These are phyloP conservation scores for Pseudoturritis turrita DNA, from an alignment of 345 rosid genomes.

Conservation along the genomic window DNA sequence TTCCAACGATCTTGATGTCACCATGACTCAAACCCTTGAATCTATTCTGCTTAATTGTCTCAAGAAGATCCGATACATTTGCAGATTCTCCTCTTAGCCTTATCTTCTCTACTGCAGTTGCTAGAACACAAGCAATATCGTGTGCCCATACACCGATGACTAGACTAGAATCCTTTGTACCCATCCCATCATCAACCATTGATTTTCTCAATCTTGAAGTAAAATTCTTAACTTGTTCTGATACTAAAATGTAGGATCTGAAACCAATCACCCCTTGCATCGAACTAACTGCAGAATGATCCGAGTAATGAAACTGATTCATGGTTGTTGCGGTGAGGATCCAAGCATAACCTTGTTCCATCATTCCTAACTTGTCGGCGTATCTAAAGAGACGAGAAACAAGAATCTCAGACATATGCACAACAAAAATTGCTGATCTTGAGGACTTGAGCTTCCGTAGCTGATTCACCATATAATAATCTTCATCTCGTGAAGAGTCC, in stretches of 20 bases:
- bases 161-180: background rate
- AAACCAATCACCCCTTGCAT: slow-evolving; percentile 36
- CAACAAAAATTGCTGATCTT: slow-evolving; percentile 4
- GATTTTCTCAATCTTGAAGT: slow-evolving; percentile 16
- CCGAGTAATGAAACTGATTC: slow-evolving; percentile 6
- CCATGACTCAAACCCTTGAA: slow-evolving; percentile 28
- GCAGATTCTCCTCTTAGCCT: background rate
- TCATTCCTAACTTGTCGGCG: slow-evolving; percentile 17
- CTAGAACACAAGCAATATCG: slow-evolving; percentile 23
- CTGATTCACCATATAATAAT: slow-evolving; percentile 13
- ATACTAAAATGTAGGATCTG: slow-evolving; percentile 14
- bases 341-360: slow-evolving; percentile 37
- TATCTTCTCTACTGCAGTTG: slow-evolving; percentile 19
- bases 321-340: slow-evolving; percentile 21
- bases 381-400: slow-evolving; percentile 17
- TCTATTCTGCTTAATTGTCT: slow-evolving; percentile 2
- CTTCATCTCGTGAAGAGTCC: no score
- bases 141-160: slow-evolving; percentile 5
- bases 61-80: slow-evolving; percentile 6
- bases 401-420: slow-evolving; percentile 29
- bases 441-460: slow-evolving; percentile 2
- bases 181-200: background rate
- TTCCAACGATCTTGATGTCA: slow-evolving; percentile 23
- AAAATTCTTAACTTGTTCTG: slow-evolving; percentile 18
- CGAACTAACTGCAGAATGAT: background rate